Evolutionary conservation across 768 basidiomycete species (phyloP).

Genomic region (Tulasnella sp.): DNA sequence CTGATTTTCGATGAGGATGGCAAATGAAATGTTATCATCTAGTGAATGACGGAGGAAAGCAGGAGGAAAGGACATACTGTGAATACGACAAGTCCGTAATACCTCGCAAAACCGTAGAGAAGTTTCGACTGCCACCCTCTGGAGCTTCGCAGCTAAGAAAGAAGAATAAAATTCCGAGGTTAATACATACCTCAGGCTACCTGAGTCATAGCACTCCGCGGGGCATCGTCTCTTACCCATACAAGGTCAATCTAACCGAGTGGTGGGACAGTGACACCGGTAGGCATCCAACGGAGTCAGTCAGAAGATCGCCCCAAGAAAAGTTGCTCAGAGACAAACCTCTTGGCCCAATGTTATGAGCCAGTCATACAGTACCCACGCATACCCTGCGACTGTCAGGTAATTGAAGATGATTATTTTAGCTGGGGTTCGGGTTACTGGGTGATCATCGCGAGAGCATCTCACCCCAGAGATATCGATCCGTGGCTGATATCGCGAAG

Average conservation of each 20-base stretch:
- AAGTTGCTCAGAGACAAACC: not conserved
- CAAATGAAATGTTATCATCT: not conserved
- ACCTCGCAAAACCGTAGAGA: constrained; percentile 13
- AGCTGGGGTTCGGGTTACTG: no score
- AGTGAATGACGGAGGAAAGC: not conserved
- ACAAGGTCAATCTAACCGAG: not conserved
- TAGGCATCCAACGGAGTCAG: no score
- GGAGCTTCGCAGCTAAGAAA: not conserved
- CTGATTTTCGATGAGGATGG: not conserved
- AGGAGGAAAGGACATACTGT: not conserved
- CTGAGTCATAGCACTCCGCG: not conserved
- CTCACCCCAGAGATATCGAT: no score
- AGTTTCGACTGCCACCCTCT: constrained; percentile 14
- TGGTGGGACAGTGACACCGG: not conserved
- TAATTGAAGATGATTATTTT: no score
- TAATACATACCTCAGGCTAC: not conserved
- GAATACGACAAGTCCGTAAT: not conserved
- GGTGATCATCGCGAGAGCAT: no score
- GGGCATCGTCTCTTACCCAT: not conserved
- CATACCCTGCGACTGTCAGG: constrained; percentile 22
- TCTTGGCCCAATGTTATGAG: constrained; percentile 27
- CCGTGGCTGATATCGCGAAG: no score
- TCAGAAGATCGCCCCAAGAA: not conserved
- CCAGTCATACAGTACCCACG: constrained; percentile 25
- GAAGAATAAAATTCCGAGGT: not conserved